Conservation (phyloP, 305 asterid species). For the Plantago coronopus region DNA sequence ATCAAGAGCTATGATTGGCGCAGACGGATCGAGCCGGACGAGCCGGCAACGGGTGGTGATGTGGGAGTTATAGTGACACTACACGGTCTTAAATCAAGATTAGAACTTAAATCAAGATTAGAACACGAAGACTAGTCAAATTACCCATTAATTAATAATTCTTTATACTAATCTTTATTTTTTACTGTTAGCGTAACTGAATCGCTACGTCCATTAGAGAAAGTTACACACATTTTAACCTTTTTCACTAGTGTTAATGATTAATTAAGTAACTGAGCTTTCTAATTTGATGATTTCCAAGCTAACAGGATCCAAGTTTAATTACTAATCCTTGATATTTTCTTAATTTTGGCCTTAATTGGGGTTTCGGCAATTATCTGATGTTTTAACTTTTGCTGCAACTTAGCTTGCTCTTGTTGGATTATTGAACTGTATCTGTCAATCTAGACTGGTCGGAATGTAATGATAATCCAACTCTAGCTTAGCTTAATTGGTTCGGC, state of each 20-base stretch:
- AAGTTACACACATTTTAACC: constrained; percentile 5
- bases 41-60: constrained; percentile 31
- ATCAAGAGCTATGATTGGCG: constrained; percentile 10
- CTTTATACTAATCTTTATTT: neutral
- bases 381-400: constrained; percentile 25
- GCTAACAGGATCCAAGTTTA: constrained; percentile 25
- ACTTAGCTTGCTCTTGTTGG: constrained; percentile 23
- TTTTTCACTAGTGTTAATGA: neutral
- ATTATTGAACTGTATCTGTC: constrained; percentile 10
- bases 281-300: constrained; percentile 39
- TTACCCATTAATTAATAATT: neutral
- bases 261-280: constrained; percentile 29
- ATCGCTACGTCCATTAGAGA: constrained; percentile 16
- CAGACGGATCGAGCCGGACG: constrained; percentile 26
- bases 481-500: constrained; percentile 22
- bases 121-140: constrained; percentile 18
- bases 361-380: constrained; percentile 19
- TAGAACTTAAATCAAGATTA: no score
- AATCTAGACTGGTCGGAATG: constrained; percentile 22
- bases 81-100: no score
- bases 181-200: constrained; percentile 13
- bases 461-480: constrained; percentile 15
- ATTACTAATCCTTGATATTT: neutral
- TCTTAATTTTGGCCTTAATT: constrained; percentile 3
- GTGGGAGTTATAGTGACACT: constrained; percentile 19